Base-by-base conservation (phyloP, 2,329 filamentous ascomycete species). In the Pseudogymnoascus sp. region DNA sequence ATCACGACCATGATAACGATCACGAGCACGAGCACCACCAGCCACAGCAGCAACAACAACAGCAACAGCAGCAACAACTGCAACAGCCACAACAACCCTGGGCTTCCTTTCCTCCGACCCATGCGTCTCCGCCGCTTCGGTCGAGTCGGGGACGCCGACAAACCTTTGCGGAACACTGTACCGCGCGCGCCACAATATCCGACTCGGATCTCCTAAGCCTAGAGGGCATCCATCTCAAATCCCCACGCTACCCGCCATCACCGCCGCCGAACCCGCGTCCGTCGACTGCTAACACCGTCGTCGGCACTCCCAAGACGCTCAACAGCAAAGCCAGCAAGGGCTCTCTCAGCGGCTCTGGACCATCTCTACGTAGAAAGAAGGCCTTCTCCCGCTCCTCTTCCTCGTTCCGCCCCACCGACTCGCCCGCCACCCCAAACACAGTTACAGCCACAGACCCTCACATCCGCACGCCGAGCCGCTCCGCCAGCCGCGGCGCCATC, bases 121-220 rank as follows among this genome's bases (percentile, higher is more conserved):
- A 40, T 40, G 36, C 36, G 6, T 40, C 36, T 7, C 36, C 36
- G 36, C 36, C 36, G 2, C 7, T 40, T 8, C 36, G 36, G 1
- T 40, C 36, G 2, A 40, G 36, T 40, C 36, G 36, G 36, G 36
- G 36, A 17, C 36, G 36, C 36, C 36, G n/a, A 36, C 35, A 36
- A 40, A 40, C 36, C 15, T 40, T 17, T n/a, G n/a, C 36, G 7
- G 36, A 40, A 2, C 36, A 40, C 7, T 40, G 36, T 7, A 40
- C 69, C 64, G 68, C 68, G 23, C 71, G 69, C 68, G 70, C 71
- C 62, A 67, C 71, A 60, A 67, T 71, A n/a, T 73, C 71, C 36
- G 70, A 74, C 40, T 70, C 66, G 9, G 70, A 73, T 40, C 65
- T 74, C 9, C 69, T 72, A 40, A 71, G 68, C 62, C 68, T 74